Evolutionary conservation across 805 yeast species (phyloP).

Genomic region (Yamadazyma laniorum): DNA sequence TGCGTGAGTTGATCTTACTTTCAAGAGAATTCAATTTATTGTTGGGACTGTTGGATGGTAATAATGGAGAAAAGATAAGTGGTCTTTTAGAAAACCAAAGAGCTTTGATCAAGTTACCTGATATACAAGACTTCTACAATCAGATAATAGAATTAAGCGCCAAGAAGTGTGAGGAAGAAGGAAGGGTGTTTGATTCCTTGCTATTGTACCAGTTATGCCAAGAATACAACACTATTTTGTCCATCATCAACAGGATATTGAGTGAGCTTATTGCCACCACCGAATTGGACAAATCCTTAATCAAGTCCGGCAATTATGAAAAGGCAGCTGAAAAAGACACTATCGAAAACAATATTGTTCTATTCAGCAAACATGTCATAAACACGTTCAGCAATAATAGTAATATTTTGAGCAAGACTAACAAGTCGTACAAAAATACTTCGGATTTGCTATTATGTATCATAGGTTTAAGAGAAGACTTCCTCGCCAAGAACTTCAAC

Average conservation of each 20-base stretch:
- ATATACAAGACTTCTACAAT: constrained; percentile 59
- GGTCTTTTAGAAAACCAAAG: constrained; percentile 84
- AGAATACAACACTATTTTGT: constrained; percentile 78
- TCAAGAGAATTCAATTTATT: constrained; percentile 80
- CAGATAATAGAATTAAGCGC: constrained; percentile 85
- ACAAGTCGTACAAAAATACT: constrained; percentile 58
- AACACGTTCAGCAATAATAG: constrained; percentile 53
- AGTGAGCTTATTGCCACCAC: constrained; percentile 75
- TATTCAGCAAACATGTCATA: constrained; percentile 45
- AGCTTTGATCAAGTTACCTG: constrained; percentile 55
- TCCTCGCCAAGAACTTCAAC: constrained; percentile 57
- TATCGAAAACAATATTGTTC: constrained; percentile 47
- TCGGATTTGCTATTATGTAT: constrained; percentile 63
- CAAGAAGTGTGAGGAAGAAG: constrained; percentile 84
- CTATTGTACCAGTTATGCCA: constrained; percentile 83
- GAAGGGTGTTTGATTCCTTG: constrained; percentile 81
- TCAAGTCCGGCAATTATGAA: constrained; percentile 41
- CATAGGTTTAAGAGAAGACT: constrained; percentile 63
- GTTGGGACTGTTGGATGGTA: constrained; percentile 74
- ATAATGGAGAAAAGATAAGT: constrained; percentile 70
- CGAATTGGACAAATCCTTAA: constrained; percentile 61
- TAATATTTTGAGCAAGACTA: constrained; percentile 55
- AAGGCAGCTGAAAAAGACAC: constrained; percentile 39
- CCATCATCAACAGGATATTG: constrained; percentile 68
- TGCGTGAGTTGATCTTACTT: constrained; percentile 80